phyloP scores from a whole-genome alignment of 371 early-diverging fungal species.

The Mucor indicus region DNA sequence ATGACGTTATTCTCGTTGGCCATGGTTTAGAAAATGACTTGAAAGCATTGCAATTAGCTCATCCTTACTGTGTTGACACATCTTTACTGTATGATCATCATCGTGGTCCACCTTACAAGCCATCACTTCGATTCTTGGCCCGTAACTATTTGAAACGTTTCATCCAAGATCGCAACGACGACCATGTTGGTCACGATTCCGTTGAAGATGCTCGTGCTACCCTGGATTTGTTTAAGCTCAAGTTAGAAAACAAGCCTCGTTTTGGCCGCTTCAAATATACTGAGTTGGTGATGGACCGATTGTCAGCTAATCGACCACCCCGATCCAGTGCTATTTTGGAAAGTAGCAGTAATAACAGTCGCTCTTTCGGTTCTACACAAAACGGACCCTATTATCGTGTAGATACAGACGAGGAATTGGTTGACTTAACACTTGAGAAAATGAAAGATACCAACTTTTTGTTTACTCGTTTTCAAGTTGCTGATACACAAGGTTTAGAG shows the following conservation, averaged over 20 bases:
- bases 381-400: constrained; percentile 25
- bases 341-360: constrained; percentile 11
- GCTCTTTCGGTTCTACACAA: constrained; percentile 17
- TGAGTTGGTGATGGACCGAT: constrained; percentile 52
- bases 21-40: constrained; percentile 46
- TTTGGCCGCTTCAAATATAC: constrained; percentile 50
- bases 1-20: constrained; percentile 57
- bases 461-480: constrained; percentile 22
- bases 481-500: background rate
- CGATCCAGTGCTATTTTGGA: constrained; percentile 46
- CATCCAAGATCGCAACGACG: constrained; percentile 54
- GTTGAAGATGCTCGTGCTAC: constrained; percentile 75
- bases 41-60: constrained; percentile 45
- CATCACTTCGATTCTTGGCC: constrained; percentile 57
- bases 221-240: constrained; percentile 68
- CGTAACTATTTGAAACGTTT: constrained; percentile 52
- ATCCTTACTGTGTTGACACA: constrained; percentile 74
- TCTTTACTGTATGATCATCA: constrained; percentile 61
- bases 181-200: constrained; percentile 69
- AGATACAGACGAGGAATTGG: constrained; percentile 25
- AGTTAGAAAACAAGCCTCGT: constrained; percentile 42
- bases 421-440: constrained; percentile 22
- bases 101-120: constrained; percentile 56
- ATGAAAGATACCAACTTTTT: constrained; percentile 24
- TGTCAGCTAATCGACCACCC: constrained; percentile 35